Evolutionary conservation across 164 flowering plant genomes (phyloP).

Genomic region (Stephania yunnanensis): DNA sequence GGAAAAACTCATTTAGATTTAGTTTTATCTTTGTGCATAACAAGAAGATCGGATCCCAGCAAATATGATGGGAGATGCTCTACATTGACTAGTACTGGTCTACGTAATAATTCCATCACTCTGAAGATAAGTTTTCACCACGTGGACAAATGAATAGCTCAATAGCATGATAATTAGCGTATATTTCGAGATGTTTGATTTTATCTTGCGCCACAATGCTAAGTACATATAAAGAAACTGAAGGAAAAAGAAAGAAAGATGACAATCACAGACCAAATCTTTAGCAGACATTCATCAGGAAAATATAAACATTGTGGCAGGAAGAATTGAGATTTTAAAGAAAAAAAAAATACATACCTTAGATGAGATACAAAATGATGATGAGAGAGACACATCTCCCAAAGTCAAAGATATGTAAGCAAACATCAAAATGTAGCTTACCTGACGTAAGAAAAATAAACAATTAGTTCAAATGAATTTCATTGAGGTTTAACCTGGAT

Average conservation of each 20-base stretch:
- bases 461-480: slow-evolving; percentile 1
- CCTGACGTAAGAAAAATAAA: slow-evolving; percentile 41
- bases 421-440: slow-evolving; percentile 99
- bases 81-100: neutral
- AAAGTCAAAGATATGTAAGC: slow-evolving; percentile 90
- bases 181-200: neutral
- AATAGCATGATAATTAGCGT: neutral
- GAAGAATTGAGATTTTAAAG: neutral
- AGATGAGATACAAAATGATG: slow-evolving; percentile 69
- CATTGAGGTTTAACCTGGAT: neutral
- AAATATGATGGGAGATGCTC: neutral
- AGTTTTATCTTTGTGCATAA: no score
- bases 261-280: neutral
- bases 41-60: no score
- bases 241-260: neutral
- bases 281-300: neutral
- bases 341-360: slow-evolving; percentile 56
- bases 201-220: neutral
- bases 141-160: neutral
- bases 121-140: neutral
- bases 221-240: neutral
- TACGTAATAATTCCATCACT: neutral
- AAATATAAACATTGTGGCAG: neutral
- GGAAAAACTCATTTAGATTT: no score
- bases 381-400: slow-evolving; percentile 67